These are phyloP conservation scores for Globisporangium alternatum DNA, from an alignment of 352 stramenopile species.

Conservation along the genomic window DNA sequence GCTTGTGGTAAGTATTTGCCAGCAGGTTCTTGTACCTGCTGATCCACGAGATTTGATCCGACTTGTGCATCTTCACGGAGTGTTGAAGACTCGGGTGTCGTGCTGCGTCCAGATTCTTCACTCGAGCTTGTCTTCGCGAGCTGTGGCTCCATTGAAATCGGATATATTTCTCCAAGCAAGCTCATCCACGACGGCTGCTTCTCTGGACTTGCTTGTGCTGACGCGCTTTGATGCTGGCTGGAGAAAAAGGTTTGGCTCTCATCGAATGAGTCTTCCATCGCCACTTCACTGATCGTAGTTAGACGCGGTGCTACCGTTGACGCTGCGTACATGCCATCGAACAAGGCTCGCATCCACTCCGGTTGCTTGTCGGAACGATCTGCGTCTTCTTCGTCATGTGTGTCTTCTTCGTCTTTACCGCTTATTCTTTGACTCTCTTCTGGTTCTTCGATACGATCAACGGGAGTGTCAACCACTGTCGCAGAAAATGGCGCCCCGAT, in stretches of 20 bases:
- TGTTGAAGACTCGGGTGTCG: neutral
- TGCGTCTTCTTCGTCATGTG: neutral
- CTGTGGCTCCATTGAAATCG: neutral
- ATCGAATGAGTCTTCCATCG: neutral
- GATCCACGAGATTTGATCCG: too few relatives aligned
- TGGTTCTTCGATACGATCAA: neutral
- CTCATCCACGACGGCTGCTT: slow-evolving; percentile 5
- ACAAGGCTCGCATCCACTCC: slow-evolving; percentile 8
- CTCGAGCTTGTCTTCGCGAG: neutral
- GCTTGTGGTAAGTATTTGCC: neutral
- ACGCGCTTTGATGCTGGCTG: neutral
- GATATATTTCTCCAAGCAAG: neutral
- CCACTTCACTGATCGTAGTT: neutral
- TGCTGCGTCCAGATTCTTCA: neutral
- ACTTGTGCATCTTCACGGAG: neutral
- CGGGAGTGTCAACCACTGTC: neutral
- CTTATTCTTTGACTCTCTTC: neutral
- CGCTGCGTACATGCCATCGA: slow-evolving; percentile 1
- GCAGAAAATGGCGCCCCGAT: neutral
- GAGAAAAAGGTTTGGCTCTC: neutral
- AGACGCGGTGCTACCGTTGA: neutral
- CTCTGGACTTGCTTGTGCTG: neutral
- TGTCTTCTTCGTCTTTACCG: neutral
- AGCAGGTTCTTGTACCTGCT: too few relatives aligned
- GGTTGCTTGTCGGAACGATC: neutral